Percentiles rank a stretch among this genome's conserved stretches.
These are phyloP conservation scores for Glarea lozoyensis DNA, from an alignment of 495 filamentous ascomycete genomes.

Conservation along the genomic window DNA sequence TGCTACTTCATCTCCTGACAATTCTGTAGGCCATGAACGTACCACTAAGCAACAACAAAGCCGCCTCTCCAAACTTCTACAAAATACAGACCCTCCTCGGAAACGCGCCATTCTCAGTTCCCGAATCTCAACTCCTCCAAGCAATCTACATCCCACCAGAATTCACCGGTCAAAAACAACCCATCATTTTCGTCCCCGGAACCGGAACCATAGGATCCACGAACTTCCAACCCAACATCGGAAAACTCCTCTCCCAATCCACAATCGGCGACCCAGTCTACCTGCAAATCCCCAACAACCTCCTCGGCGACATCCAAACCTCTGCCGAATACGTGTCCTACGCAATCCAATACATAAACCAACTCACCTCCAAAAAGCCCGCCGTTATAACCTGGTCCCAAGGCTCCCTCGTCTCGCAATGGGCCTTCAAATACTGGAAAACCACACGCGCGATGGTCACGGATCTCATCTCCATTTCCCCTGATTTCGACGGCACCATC, in stretches of 20 bases:
- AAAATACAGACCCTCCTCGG: constrained; percentile 8
- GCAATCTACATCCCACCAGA: constrained; percentile 32
- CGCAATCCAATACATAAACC: constrained; percentile 36
- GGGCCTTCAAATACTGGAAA: constrained; percentile 47
- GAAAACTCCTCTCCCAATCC: constrained; percentile 26
- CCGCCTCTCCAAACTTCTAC: constrained; percentile 25
- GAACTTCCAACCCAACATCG: constrained; percentile 34
- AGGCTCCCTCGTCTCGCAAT: constrained; percentile 37
- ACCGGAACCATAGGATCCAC: constrained; percentile 31
- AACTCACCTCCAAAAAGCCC: constrained; percentile 25
- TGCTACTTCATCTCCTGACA: constrained; percentile 1
- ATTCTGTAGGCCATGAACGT: too few species aligned
- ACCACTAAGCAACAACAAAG: constrained; percentile 18
- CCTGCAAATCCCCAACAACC: constrained; percentile 36
- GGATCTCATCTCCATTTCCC: constrained; percentile 35
- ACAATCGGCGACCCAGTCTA: constrained; percentile 35
- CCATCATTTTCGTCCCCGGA: constrained; percentile 36
- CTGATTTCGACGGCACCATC: constrained; percentile 38
- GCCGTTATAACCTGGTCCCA: constrained; percentile 41
- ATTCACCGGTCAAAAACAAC: constrained; percentile 31
- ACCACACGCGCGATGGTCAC: constrained; percentile 26
- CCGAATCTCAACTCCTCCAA: constrained; percentile 27
- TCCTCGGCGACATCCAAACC: constrained; percentile 31
- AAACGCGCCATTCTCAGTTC: constrained; percentile 36
- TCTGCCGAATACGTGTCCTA: constrained; percentile 37